Percentiles rank a stretch among this genome's conserved stretches.
These are phyloP conservation scores for Aspergillus caelatus DNA, from an alignment of 2,329 filamentous ascomycete species.

Conservation along the genomic window DNA sequence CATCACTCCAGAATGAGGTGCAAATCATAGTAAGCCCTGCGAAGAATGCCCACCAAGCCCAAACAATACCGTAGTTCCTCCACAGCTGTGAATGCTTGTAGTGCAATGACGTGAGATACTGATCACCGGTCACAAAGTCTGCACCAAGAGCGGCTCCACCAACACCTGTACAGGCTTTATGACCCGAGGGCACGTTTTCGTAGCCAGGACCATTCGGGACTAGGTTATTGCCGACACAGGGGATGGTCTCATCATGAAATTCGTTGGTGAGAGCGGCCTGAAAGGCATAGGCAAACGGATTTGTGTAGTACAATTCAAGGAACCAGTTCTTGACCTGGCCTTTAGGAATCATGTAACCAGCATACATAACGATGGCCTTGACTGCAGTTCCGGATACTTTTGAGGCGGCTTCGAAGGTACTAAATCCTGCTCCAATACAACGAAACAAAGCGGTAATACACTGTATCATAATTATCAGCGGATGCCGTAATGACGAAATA, in stretches of 20 bases:
- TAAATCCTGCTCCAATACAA: conserved; percentile 58
- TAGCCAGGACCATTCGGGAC: conserved; percentile 37
- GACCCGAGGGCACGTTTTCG: conserved; percentile 16
- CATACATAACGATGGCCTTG: conserved; percentile 42
- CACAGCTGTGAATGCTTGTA: conserved; percentile 58
- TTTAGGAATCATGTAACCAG: conserved; percentile 49
- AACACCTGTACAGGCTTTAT: conserved; percentile 51
- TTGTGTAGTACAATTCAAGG: conserved; percentile 48
- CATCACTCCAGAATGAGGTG: conserved; percentile 57
- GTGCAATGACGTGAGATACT: conserved; percentile 59
- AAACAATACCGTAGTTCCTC: conserved; percentile 65
- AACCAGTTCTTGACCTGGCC: conserved; percentile 58
- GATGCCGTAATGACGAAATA: background rate
- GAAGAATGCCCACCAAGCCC: conserved; percentile 65
- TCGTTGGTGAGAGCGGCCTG: conserved; percentile 42
- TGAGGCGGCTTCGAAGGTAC: conserved; percentile 61
- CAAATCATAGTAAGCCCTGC: conserved; percentile 60
- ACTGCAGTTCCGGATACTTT: conserved; percentile 52
- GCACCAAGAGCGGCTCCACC: conserved; percentile 56
- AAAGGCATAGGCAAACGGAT: conserved; percentile 43
- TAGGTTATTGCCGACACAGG: conserved; percentile 36
- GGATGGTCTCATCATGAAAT: conserved; percentile 32
- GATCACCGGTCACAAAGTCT: conserved; percentile 57
- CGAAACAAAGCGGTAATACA: conserved; percentile 64
- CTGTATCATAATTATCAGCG: conserved; percentile 21